These are phyloP conservation scores for Spathaspora hagerdaliae DNA, from an alignment of 805 yeast genomes.

Conservation along the genomic window DNA sequence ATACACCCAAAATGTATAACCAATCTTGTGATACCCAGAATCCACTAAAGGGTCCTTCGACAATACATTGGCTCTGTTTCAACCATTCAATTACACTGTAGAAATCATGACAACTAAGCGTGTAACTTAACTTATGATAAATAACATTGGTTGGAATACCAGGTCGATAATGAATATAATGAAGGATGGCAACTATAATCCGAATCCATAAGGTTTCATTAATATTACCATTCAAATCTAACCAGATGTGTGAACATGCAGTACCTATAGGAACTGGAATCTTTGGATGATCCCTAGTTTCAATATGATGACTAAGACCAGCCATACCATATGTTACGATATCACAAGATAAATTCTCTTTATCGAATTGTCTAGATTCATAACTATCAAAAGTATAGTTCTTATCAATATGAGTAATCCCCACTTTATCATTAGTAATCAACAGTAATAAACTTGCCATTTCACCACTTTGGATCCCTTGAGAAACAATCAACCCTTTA, in stretches of 20 bases:
- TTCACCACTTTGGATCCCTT: constrained; percentile 56
- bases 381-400: constrained; percentile 56
- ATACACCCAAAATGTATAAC: constrained; percentile 38
- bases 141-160: constrained; percentile 25
- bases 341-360: constrained; percentile 63
- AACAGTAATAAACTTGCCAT: constrained; percentile 60
- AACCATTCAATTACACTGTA: constrained; percentile 36
- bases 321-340: constrained; percentile 33
- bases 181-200: constrained; percentile 43
- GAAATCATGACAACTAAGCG: constrained; percentile 26
- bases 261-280: constrained; percentile 53
- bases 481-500: constrained; percentile 54
- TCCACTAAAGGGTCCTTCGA: constrained; percentile 30
- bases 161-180: constrained; percentile 33
- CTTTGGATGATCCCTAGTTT: constrained; percentile 5
- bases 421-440: constrained; percentile 38
- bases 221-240: constrained; percentile 59
- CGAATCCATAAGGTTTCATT: constrained; percentile 59
- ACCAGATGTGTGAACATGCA: constrained; percentile 70
- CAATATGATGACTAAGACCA: constrained; percentile 5
- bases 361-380: constrained; percentile 71
- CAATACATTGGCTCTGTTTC: constrained; percentile 33
- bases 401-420: constrained; percentile 53
- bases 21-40: constrained; percentile 44
- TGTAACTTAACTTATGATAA: constrained; percentile 23